Evolutionary conservation across 176 grass and related monocot genomes (phyloP).

Genomic region (Thalia dealbata): DNA sequence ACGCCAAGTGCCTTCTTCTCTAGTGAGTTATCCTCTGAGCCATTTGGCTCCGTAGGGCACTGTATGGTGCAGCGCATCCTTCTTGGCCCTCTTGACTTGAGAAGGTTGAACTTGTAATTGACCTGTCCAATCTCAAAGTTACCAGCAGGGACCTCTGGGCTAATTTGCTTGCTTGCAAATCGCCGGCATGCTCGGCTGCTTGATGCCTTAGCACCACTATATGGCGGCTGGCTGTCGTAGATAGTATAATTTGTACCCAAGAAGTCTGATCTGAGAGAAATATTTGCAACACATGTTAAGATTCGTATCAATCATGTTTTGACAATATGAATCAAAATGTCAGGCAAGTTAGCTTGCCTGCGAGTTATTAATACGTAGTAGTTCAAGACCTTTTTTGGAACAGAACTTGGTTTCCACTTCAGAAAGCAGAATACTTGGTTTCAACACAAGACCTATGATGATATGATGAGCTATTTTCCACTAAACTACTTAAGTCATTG

Average conservation of each 20-base stretch:
- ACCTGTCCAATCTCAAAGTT: constrained; percentile 65
- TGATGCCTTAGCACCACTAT: constrained; percentile 48
- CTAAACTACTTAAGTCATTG: no score
- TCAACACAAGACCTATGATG: no score
- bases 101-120: constrained; percentile 82
- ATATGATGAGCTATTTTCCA: no score
- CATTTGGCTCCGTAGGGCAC: constrained; percentile 21
- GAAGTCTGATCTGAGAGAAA: constrained; percentile 71
- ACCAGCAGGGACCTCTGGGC: constrained; percentile 51
- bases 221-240: constrained; percentile 56
- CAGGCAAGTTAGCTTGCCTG: no score
- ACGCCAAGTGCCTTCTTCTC: neutral
- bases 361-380: no score
- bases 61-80: constrained; percentile 86
- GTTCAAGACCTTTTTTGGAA: neutral
- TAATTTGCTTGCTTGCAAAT: constrained; percentile 80
- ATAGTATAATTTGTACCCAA: constrained; percentile 77
- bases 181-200: constrained; percentile 50
- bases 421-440: neutral
- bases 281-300: neutral
- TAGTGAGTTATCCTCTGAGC: neutral
- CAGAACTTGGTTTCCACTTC: neutral
- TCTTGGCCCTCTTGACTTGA: constrained; percentile 87
- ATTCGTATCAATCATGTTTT: neutral
- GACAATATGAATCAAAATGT: neutral